These are phyloP conservation scores for Zoysia pacifica DNA, from an alignment of 176 grass and related monocot genomes.

Conservation along the genomic window DNA sequence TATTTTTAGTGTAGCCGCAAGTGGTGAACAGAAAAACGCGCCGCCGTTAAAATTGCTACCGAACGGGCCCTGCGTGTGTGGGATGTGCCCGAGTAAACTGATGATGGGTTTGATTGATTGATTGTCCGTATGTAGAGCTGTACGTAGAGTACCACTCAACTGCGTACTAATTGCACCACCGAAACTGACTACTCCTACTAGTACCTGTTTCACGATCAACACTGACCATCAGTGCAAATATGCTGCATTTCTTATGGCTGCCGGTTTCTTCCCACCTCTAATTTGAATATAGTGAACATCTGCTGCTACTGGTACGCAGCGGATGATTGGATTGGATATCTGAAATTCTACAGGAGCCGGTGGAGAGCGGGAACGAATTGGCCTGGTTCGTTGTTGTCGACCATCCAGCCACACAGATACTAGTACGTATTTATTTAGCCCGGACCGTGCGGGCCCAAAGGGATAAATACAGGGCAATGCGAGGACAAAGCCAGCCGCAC, in stretches of 20 bases:
- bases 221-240: background rate
- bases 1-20: background rate
- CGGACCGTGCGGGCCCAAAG: background rate
- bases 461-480: background rate
- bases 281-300: background rate
- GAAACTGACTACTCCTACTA: background rate
- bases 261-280: background rate
- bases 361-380: too few species aligned
- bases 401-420: too few species aligned
- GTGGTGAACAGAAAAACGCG: too few species aligned
- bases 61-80: background rate
- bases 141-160: background rate
- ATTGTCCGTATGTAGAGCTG: background rate
- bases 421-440: too few species aligned
- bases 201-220: background rate
- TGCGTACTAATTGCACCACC: constrained; percentile 1
- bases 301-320: background rate
- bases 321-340: background rate
- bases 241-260: background rate
- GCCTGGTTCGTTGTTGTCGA: too few species aligned
- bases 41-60: background rate
- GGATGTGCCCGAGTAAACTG: constrained; percentile 21
- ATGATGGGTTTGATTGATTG: constrained; percentile 15
- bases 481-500: constrained; percentile 19
- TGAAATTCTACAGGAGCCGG: background rate